A percentile compares a stretch with the other conserved stretches of the same genome.
phyloP scores from a whole-genome alignment of 176 grass and related monocot genomes.

The Ensete glaucum region DNA sequence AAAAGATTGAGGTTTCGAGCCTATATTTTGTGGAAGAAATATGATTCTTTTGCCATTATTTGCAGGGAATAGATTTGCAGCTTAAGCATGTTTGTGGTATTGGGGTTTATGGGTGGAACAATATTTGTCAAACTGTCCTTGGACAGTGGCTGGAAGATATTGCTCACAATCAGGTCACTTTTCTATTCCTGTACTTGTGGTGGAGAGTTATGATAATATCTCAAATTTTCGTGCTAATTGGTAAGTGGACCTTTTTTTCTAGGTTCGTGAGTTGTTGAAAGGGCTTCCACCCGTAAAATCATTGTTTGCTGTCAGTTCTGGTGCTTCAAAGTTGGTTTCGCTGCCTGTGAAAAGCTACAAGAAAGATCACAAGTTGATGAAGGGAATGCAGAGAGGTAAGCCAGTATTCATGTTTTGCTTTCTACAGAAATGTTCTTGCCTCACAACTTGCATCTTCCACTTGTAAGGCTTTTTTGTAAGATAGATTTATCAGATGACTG shows the following conservation, averaged over 20 bases:
- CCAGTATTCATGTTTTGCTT: conserved; percentile 1
- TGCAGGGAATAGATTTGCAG: conserved; percentile 89
- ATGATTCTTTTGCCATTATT: neutral
- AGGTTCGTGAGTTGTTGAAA: conserved; percentile 96
- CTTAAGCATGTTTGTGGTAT: conserved; percentile 88
- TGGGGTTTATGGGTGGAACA: conserved; percentile 94
- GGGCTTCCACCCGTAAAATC: conserved; percentile 86
- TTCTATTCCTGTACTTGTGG: conserved; percentile 3
- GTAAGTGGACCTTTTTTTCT: conserved; percentile 4
- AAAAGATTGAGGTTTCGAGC: too few species aligned
- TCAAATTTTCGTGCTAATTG: conserved; percentile 20
- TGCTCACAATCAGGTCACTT: conserved; percentile 84
- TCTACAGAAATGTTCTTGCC: neutral
- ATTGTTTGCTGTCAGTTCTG: conserved; percentile 81
- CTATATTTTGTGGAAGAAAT: too few species aligned
- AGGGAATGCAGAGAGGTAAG: conserved; percentile 98
- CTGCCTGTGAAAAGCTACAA: conserved; percentile 86
- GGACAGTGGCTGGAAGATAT: conserved; percentile 94
- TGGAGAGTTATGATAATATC: neutral
- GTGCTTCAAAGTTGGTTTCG: conserved; percentile 80
- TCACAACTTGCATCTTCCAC: neutral
- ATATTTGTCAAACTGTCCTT: conserved; percentile 70
- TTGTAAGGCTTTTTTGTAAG: neutral
- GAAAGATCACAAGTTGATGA: conserved; percentile 91
- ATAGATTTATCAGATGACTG: neutral